These are phyloP conservation scores for Phoma herbarum DNA, from an alignment of 2,329 filamentous ascomycete genomes.

Conservation along the genomic window DNA sequence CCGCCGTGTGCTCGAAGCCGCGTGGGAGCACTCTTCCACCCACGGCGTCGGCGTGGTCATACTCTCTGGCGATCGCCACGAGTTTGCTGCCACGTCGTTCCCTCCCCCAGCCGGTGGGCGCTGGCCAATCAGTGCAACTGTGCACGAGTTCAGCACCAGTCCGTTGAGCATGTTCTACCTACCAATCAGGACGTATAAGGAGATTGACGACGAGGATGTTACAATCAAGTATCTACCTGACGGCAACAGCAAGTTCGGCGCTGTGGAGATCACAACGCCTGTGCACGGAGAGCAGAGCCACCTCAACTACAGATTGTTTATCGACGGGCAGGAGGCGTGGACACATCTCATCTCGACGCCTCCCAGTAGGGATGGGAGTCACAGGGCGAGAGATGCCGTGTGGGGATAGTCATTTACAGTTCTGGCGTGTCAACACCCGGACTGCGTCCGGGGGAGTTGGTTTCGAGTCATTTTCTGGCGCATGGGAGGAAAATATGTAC, in stretches of 20 bases:
- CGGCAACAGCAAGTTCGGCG: conserved; percentile 89
- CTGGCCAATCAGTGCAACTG: conserved; percentile 60
- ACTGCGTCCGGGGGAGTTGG: background rate
- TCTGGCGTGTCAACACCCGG: background rate
- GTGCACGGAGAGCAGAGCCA: conserved; percentile 72
- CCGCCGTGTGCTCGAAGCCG: conserved; percentile 80
- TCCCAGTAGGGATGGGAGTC: conserved; percentile 50
- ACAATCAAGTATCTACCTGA: conserved; percentile 85
- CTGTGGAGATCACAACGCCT: conserved; percentile 77
- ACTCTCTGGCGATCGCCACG: conserved; percentile 92
- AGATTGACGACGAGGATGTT: conserved; percentile 83
- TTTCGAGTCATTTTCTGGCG: background rate
- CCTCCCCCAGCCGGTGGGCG: conserved; percentile 68
- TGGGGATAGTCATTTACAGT: conserved; percentile 48
- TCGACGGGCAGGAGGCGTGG: conserved; percentile 85
- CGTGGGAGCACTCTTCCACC: conserved; percentile 82
- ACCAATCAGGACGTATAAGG: conserved; percentile 82
- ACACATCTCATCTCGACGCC: conserved; percentile 61
- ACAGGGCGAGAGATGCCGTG: conserved; percentile 56
- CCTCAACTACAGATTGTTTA: conserved; percentile 80
- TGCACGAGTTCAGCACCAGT: conserved; percentile 91
- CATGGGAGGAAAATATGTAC: background rate
- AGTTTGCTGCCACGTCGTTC: conserved; percentile 89
- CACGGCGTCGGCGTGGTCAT: conserved; percentile 81
- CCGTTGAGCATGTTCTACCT: conserved; percentile 95